Evolutionary conservation across 1,139 yeast genomes (phyloP).

Genomic region (Geotrichum phurueaensis): DNA sequence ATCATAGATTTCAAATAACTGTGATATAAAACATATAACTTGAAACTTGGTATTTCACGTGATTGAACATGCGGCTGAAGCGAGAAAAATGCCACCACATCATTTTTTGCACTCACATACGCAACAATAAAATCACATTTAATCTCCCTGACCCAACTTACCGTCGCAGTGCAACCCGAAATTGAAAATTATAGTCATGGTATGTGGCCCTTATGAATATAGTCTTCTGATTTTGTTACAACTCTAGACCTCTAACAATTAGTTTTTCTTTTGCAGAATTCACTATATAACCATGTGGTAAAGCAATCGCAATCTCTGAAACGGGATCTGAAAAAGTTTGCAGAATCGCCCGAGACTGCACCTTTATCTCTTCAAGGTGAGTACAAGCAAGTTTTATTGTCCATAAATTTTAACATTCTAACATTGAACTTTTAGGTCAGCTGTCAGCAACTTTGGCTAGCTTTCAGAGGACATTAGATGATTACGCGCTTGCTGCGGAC

Average conservation of each 20-base stretch:
- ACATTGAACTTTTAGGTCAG: conserved; percentile 42
- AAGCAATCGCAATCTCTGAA: conserved; percentile 73
- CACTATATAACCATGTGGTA: conserved; percentile 81
- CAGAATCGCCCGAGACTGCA: conserved; percentile 57
- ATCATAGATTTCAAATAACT: not conserved
- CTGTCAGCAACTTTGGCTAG: conserved; percentile 78
- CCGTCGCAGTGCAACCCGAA: not conserved
- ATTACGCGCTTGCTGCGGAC: conserved; percentile 59
- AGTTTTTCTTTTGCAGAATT: conserved; percentile 46
- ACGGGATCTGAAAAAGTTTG: conserved; percentile 63
- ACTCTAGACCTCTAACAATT: not conserved
- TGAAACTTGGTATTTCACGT: not conserved
- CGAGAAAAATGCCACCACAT: conserved; percentile 14
- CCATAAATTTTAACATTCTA: not conserved
- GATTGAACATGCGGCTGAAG: not conserved
- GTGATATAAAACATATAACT: not conserved
- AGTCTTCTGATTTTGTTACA: not conserved
- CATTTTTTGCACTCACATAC: not conserved
- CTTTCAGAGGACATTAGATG: conserved; percentile 68
- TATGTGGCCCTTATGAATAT: not conserved
- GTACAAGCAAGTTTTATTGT: not conserved
- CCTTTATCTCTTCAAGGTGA: conserved; percentile 67
- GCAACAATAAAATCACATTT: not conserved
- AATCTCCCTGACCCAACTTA: not conserved
- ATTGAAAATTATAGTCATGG: not conserved